phyloP scores from a whole-genome alignment of 371 early-diverging fungal genomes.

The Apophysomyces ossiformis region DNA sequence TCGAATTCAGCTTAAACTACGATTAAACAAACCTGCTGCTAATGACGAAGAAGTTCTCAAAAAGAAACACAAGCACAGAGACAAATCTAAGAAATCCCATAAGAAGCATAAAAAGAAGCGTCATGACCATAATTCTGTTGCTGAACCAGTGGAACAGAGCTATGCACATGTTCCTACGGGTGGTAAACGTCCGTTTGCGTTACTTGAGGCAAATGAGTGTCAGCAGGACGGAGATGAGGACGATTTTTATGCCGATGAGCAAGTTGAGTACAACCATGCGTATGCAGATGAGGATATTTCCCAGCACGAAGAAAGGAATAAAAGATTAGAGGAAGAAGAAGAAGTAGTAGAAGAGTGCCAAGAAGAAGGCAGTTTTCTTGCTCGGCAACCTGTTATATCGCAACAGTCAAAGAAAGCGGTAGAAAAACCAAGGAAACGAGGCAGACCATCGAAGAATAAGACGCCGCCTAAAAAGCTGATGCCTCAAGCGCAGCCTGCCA shows the following conservation, averaged over 20 bases:
- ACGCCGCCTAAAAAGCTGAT: constrained; percentile 33
- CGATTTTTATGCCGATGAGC: neutral
- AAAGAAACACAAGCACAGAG: constrained; percentile 41
- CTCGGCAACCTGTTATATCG: constrained; percentile 13
- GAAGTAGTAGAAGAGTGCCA: constrained; percentile 16
- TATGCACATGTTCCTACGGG: constrained; percentile 21
- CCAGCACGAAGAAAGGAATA: constrained; percentile 14
- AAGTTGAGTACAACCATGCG: constrained; percentile 16
- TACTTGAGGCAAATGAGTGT: constrained; percentile 25
- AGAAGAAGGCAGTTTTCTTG: constrained; percentile 1
- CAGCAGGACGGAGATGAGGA: constrained; percentile 15
- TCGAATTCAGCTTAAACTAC: constrained; percentile 42
- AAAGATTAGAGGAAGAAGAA: constrained; percentile 22
- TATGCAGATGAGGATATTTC: constrained; percentile 2
- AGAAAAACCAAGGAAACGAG: constrained; percentile 48
- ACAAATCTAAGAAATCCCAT: constrained; percentile 30
- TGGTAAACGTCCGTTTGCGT: constrained; percentile 36
- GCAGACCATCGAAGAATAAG: constrained; percentile 39
- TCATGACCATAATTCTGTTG: constrained; percentile 19
- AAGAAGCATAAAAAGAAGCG: constrained; percentile 42
- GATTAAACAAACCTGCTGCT: constrained; percentile 29
- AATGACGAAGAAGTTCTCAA: constrained; percentile 25
- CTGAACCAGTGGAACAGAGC: constrained; percentile 9
- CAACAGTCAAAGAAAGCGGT: constrained; percentile 15
- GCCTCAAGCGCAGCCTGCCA: constrained; percentile 35